Conservation (phyloP, 2,329 filamentous ascomycete species). For the Aschersonia sp. region DNA sequence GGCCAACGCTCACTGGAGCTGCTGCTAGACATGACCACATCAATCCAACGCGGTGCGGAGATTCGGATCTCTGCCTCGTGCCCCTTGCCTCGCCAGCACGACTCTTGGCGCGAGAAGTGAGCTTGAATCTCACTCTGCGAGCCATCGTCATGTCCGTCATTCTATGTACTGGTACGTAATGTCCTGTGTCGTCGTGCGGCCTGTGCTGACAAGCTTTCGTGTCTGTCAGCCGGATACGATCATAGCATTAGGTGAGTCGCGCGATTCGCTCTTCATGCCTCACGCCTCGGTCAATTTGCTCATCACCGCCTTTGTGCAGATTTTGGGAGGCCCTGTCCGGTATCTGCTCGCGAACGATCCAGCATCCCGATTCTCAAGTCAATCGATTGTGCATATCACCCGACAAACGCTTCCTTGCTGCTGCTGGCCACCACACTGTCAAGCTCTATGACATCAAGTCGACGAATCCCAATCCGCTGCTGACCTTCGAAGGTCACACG, state of each 20-base stretch:
- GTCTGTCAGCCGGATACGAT: slow-evolving; percentile 40
- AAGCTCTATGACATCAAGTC: slow-evolving; percentile 99
- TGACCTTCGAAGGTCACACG: slow-evolving; percentile 92
- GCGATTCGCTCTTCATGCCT: background rate
- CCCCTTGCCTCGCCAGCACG: too few relatives aligned
- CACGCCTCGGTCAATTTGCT: background rate
- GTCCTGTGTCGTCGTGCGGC: too few relatives aligned
- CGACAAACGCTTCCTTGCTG: slow-evolving; percentile 90
- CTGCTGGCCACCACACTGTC: slow-evolving; percentile 65
- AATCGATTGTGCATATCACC: slow-evolving; percentile 97
- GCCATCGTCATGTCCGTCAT: slow-evolving; percentile 40
- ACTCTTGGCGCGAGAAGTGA: background rate
- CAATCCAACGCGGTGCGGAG: too few relatives aligned
- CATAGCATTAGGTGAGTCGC: slow-evolving; percentile 40
- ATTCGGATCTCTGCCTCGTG: too few relatives aligned
- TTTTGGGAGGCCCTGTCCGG: slow-evolving; percentile 98
- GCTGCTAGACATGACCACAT: too few relatives aligned
- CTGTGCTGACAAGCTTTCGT: background rate
- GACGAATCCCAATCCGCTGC: slow-evolving; percentile 84
- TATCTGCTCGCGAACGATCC: slow-evolving; percentile 95
- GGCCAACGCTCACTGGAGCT: too few relatives aligned
- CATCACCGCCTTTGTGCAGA: slow-evolving; percentile 27
- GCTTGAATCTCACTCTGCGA: background rate
- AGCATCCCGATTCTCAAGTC: slow-evolving; percentile 95
- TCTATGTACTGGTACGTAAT: slow-evolving; percentile 40